Base-by-base conservation (phyloP, 208 protist species). In the Lotmaria passim region DNA sequence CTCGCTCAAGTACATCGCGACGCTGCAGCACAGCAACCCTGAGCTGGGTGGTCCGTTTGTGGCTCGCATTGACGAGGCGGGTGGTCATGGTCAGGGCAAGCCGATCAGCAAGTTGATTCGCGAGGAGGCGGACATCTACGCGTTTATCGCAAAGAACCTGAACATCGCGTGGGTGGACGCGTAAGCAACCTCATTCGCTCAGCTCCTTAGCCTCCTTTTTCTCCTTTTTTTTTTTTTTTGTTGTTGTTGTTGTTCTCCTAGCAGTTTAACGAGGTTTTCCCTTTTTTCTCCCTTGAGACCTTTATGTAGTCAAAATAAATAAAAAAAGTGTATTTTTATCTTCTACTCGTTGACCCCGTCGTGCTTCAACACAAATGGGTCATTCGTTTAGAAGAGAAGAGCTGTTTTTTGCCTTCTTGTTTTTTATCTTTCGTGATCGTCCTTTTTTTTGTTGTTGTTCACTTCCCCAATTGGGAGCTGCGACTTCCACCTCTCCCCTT, bases 1-100 rank as follows among this genome's bases (percentile, higher is more conserved):
- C 73, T 97, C 95, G 11, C 94, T 97, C 60, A 99, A 99, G 82
- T 98, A 96, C 68, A 73, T 95, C 0, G 91, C 96, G 1, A 86
- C 93, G 51, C 71, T 98, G 23, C 97, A 99, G 85, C 91, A 98
- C 83, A 61, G 55, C 43, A 91, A 94, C 70, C 81, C 87, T 1
- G 69, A 78, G 23, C 4, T 81, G 5, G 81, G 87, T 17, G 86
- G 85, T 0, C 91, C 91, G 11, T 92, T 98, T 51, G 75, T 97
- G 23, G 89, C 86, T 2, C 82, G 91, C 38, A 80, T 98, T 51
- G 91, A 97, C 69, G 76, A 90, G 11, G 48, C 89, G 1, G 93
- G 89, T 14, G 91, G 94, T 10, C 93, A 98, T 73, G 94, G 93
- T 41, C 87, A 81, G n/a, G 96, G 97, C 31, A 98, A 98, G 65